phyloP scores from a whole-genome alignment of 108 stramenopile genomes.

The Schizochytrium sp. region DNA sequence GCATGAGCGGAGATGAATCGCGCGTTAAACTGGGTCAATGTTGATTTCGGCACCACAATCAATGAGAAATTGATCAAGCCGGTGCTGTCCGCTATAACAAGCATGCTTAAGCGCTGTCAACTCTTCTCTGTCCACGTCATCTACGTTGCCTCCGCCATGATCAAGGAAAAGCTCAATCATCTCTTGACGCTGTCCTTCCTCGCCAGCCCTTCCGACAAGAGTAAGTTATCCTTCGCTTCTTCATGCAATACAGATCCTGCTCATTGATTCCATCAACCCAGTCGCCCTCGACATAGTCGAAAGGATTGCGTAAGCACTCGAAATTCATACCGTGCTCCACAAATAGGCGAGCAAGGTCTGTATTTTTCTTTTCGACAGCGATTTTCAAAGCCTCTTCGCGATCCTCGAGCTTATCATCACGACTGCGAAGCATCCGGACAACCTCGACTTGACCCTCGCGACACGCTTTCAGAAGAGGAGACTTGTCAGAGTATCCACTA shows the following conservation, averaged over 20 bases:
- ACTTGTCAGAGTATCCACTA: neutral
- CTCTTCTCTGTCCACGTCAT: neutral
- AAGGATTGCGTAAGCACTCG: neutral
- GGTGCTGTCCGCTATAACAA: neutral
- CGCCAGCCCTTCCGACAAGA: neutral
- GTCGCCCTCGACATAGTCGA: neutral
- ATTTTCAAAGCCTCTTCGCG: neutral
- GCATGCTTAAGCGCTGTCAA: neutral
- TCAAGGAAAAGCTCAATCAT: constrained; percentile 8
- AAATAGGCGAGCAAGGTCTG: constrained; percentile 15
- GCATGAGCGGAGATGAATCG: neutral
- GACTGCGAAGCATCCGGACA: constrained; percentile 14
- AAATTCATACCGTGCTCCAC: constrained; percentile 16
- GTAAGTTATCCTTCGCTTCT: neutral
- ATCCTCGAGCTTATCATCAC: constrained; percentile 16
- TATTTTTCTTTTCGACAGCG: constrained; percentile 21
- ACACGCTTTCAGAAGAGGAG: neutral
- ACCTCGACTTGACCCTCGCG: neutral
- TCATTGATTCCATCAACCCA: neutral
- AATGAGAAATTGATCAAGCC: neutral
- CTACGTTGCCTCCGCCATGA: neutral
- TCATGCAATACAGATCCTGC: neutral
- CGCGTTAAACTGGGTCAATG: neutral
- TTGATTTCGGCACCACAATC: constrained; percentile 2
- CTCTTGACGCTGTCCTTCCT: neutral